phyloP scores from a whole-genome alignment of 169 alveolate genomes.

The Cryptosporidium ubiquitum region DNA sequence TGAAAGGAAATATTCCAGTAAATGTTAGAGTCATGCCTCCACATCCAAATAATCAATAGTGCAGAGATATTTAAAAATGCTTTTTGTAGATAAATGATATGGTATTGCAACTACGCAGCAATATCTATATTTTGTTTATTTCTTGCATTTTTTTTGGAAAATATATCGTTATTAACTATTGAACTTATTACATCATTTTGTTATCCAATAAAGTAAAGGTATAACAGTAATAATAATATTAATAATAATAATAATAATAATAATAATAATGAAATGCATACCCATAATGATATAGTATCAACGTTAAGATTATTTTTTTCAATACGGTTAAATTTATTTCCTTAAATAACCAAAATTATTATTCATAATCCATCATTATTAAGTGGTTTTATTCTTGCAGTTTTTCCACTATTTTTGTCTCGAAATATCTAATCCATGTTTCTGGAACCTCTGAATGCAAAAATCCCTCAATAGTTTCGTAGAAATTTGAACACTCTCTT shows the following conservation, averaged over 20 bases:
- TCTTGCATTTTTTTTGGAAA: neutral
- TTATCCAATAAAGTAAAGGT: neutral
- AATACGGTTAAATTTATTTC: neutral
- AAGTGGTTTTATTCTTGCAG: neutral
- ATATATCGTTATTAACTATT: neutral
- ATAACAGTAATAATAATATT: neutral
- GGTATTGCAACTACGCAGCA: neutral
- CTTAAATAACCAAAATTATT: neutral
- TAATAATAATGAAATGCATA: neutral
- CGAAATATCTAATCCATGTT: constrained; percentile 30
- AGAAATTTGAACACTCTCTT: neutral
- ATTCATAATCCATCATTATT: neutral
- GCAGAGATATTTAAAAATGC: neutral
- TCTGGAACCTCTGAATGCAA: constrained; percentile 27
- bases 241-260: neutral
- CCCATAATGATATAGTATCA: neutral
- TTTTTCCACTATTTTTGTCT: constrained; percentile 3
- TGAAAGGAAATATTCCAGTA: constrained; percentile 66
- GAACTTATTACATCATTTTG: neutral
- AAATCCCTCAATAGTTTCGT: constrained; percentile 45
- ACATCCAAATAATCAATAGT: constrained; percentile 48
- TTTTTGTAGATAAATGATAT: neutral
- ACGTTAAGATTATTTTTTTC: neutral
- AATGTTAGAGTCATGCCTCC: constrained; percentile 74
- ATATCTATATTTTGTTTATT: neutral